Base-by-base conservation (phyloP, 805 yeast species). In the Saccharomycopsis olivae region DNA sequence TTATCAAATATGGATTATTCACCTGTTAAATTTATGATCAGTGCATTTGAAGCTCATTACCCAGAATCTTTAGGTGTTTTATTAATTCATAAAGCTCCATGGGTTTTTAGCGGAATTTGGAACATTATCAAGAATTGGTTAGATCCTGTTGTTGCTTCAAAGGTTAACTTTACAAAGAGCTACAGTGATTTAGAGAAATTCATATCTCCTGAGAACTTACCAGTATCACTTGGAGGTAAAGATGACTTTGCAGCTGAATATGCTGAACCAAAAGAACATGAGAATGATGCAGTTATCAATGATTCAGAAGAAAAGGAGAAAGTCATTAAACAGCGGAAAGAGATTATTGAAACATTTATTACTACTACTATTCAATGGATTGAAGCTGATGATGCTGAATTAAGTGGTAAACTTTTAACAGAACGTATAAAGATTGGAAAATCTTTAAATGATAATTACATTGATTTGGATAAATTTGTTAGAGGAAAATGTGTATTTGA, bases 71-170 rank as follows among this genome's bases (percentile, higher is more conserved):
- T 92, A 45, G 96, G 95, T 14, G 73, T 73, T 41, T 64, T 92
- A 39, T 71, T 86, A 49, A 81, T 92, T 46, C 95, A 86, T 63
- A 82, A 83, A 52, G 96, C 98, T 0, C 98, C 98, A 20, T 87
- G 96, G 97, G 75, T 92, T 40, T 92, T 92, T 64, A 75, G 83
- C 38, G 89, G 96, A 18, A 84, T 89, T 44, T 92, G 98, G 97
- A 81, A 78, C 50, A 74, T 89, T 50, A 76, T 92, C 52, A 86
- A 85, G 59, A 78, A 79, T 51, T 89, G 96, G 97, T 66, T 89
- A 42, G 97, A 92, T 56, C 97, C 97, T 2, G 96, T 85, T 18
- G 96, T 89, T 40, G 95, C 96, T 0, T 69, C 89, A 19, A 89
- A 89, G 60, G 85, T 92, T 51, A 72, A 74, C 33, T 92, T 89